phyloP scores from a whole-genome alignment of 768 basidiomycete species.

The Leccinellum albellum region DNA sequence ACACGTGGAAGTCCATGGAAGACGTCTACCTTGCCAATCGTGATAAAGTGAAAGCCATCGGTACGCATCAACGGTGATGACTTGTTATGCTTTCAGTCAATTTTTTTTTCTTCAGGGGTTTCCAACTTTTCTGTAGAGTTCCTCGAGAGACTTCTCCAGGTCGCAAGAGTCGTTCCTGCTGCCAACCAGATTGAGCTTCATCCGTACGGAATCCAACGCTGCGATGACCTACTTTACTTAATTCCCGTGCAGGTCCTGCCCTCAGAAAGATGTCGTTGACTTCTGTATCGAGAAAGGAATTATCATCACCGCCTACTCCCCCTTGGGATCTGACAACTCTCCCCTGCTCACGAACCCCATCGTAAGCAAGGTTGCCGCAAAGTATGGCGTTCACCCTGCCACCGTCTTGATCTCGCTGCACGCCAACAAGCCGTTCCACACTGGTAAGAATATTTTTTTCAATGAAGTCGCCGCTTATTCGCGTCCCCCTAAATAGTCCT shows the following conservation, averaged over 20 bases:
- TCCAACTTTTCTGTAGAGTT: slow-evolving; percentile 69
- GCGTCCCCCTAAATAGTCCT: slow-evolving; percentile 40
- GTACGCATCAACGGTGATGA: slow-evolving; percentile 21
- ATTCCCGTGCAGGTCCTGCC: neutral
- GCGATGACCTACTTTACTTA: neutral
- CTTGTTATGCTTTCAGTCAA: neutral
- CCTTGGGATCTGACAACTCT: slow-evolving; percentile 68
- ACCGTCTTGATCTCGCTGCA: slow-evolving; percentile 71
- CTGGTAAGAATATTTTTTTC: slow-evolving; percentile 31
- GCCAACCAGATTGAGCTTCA: slow-evolving; percentile 80
- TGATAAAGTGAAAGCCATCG: slow-evolving; percentile 76
- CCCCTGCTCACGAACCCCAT: slow-evolving; percentile 65
- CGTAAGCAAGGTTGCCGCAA: slow-evolving; percentile 59
- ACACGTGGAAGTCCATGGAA: slow-evolving; percentile 82
- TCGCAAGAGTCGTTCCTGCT: slow-evolving; percentile 58
- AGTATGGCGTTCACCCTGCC: slow-evolving; percentile 54
- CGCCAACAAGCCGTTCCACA: slow-evolving; percentile 59
- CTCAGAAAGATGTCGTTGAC: slow-evolving; percentile 38
- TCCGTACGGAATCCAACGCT: slow-evolving; percentile 41
- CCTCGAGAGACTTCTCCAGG: slow-evolving; percentile 57
- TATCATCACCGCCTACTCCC: slow-evolving; percentile 74
- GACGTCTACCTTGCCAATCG: slow-evolving; percentile 57
- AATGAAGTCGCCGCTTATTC: neutral
- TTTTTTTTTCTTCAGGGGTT: slow-evolving; percentile 39
- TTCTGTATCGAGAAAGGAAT: slow-evolving; percentile 65